phyloP scores from a whole-genome alignment of 2,329 filamentous ascomycete species.

The Colletotrichum phormii region DNA sequence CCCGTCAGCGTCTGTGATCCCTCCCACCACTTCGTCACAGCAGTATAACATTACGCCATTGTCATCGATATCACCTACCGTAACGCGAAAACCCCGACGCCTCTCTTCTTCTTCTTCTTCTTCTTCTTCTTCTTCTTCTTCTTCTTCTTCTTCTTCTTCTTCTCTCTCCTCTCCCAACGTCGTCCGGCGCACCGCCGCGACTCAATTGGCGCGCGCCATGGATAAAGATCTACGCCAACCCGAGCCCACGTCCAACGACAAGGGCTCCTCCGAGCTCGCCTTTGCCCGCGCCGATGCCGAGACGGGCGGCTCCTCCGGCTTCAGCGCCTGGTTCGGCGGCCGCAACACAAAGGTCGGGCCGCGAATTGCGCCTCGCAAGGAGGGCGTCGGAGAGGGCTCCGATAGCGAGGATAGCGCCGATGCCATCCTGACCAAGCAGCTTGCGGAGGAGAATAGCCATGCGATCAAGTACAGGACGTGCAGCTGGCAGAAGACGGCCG shows the following conservation, averaged over 20 bases:
- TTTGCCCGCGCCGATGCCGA: constrained; percentile 19
- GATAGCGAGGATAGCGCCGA: constrained; percentile 59
- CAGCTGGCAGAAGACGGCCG: constrained; percentile 95
- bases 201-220: constrained; percentile 18
- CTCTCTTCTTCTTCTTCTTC: background rate
- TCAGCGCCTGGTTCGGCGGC: constrained; percentile 49
- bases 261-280: constrained; percentile 7
- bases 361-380: constrained; percentile 61
- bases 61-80: background rate
- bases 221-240: constrained; percentile 16
- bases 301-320: constrained; percentile 26
- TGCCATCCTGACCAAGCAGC: constrained; percentile 71
- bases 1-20: background rate
- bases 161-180: no score
- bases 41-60: background rate
- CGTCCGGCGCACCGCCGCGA: background rate
- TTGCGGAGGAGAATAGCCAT: constrained; percentile 80
- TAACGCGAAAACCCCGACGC: background rate
- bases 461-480: constrained; percentile 93
- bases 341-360: constrained; percentile 58
- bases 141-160: no score
- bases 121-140: no score
- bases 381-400: constrained; percentile 46
- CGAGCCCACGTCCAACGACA: background rate
- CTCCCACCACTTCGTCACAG: background rate